Base-by-base conservation (phyloP, 169 alveolate genomes). In the Plasmodium knowlesi region DNA sequence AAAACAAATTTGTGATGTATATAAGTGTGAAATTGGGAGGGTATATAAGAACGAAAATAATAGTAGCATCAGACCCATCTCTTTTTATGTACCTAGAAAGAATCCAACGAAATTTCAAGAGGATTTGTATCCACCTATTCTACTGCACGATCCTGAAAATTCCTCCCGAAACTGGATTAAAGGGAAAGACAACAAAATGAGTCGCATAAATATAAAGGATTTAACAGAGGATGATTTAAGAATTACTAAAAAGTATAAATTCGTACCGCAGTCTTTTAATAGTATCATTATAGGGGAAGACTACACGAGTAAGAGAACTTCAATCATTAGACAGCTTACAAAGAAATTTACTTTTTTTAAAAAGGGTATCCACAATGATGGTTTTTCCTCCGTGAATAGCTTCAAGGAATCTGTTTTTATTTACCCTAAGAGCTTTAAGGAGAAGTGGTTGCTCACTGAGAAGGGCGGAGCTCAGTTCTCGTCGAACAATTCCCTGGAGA, bases 1-100 rank as follows among this genome's bases (percentile, higher is more conserved):
- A 8, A 83, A 85, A 12, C 92, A 85, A 25, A 93, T 84, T 16
- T 96, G 97, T 92, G 96, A 96, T 88, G 88, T 92, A 50, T 84
- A 96, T 72, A 96, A 93, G 92, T 96, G 97, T 71, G 97, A 96
- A 89, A 74, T 96, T 19, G 97, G 97, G 14, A 93, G 97, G 37
- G 73, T 96, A 53, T 92, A 95, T 57, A 89, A 88, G 93, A 96
- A 95, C 93, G 93, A 78, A 53, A 92, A 95, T 67, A 86, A 95
- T 89, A 95, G 71, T 25, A 83, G 91, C 50, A 96, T 96, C 72
- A 95, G 95, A 91, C 96, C 97, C 8, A 96, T 95, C 19, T 93
- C 96, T 61, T 72, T 96, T 90, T 93, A 79, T 83, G 96, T 96
- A 22, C 95, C 95, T 39, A 88, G 97, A 41, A 89, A 96, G 32